phyloP scores from a whole-genome alignment of 352 stramenopile genomes.

The Phytophthora constricta region DNA sequence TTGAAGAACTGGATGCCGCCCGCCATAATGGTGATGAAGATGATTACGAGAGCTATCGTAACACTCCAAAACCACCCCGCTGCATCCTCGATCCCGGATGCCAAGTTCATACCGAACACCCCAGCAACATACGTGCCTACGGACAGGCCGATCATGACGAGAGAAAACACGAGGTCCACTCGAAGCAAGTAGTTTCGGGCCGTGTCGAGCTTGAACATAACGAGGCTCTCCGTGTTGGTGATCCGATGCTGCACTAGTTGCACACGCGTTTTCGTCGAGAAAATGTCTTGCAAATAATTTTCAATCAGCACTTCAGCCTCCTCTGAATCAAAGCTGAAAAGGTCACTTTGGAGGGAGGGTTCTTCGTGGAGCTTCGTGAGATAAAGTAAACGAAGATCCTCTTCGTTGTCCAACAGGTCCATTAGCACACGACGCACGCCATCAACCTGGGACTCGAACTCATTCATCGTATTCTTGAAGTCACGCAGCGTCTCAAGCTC shows the following conservation, averaged over 20 bases:
- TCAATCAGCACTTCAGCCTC: conserved; percentile 81
- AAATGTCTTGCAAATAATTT: conserved; percentile 84
- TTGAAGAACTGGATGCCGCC: conserved; percentile 66
- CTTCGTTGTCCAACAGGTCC: conserved; percentile 73
- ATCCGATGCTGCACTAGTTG: conserved; percentile 76
- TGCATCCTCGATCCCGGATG: conserved; percentile 49
- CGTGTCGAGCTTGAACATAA: conserved; percentile 81
- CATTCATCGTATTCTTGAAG: conserved; percentile 77
- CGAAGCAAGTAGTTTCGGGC: conserved; percentile 82
- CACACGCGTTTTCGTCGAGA: conserved; percentile 74
- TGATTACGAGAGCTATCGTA: conserved; percentile 40
- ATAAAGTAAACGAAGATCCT: conserved; percentile 66
- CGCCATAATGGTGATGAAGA: conserved; percentile 56
- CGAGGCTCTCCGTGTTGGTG: conserved; percentile 76
- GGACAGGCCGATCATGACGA: conserved; percentile 68
- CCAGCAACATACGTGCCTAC: conserved; percentile 69
- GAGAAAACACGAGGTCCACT: conserved; percentile 77
- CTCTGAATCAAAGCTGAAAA: conserved; percentile 77
- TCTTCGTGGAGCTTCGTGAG: conserved; percentile 74
- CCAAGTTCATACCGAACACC: conserved; percentile 81
- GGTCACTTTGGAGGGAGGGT: conserved; percentile 53
- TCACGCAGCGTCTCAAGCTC: conserved; percentile 68
- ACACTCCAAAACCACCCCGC: conserved; percentile 72
- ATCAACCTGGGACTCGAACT: conserved; percentile 75
- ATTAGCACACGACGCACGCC: conserved; percentile 66